Base-by-base conservation (phyloP, 1,284 basidiomycete species). In the Rhodotorula mucilaginosa region DNA sequence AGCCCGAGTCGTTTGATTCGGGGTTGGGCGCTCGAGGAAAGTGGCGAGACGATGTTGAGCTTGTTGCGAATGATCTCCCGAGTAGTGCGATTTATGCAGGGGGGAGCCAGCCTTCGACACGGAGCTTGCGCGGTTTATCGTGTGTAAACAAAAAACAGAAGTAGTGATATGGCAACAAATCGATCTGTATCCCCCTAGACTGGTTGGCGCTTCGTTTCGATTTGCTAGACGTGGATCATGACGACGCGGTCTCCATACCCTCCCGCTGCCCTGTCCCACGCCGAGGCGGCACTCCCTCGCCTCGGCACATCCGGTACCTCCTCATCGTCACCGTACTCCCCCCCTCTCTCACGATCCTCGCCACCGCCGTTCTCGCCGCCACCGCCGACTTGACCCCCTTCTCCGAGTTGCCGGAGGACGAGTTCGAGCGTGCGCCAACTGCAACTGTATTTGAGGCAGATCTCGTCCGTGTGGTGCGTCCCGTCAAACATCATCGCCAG, bases 381-480 rank as follows among this genome's bases (percentile, higher is more conserved):
- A 1, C 49, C 61, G 13, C 64, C 64, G 54, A 56, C 54, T 13
- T 29, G 1, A 13, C 54, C 44, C 7, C 59, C 59, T 49, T 44
- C 44, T 7, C 74, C 72, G 5, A 76, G 21, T 21, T 65, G 39
- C 57, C 61, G 57, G 60, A 76, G 48, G 8, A 74, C 73, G n/a
- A 48, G 31, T 49, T 74, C 65, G 3, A 76, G 63, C 48, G 71
- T 69, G 16, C 58, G 51, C 60, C 67, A 74, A 23, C 58, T 61
- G 29, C 72, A 68, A 12, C 64, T 61, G 26, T 72, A 76, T 47
- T 67, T 61, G n/a, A 76, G 51, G 58, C 75, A 76, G 44, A 78
- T 70, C 68, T 78, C 78, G 54, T 79, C 78, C 44, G 75, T 77
- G 46, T 73, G 71, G 51, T 78, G 78, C 34, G 58, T 71, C 18